These are phyloP conservation scores for Kodamaea sp. DNA, from an alignment of 1,139 yeast species.

Conservation along the genomic window DNA sequence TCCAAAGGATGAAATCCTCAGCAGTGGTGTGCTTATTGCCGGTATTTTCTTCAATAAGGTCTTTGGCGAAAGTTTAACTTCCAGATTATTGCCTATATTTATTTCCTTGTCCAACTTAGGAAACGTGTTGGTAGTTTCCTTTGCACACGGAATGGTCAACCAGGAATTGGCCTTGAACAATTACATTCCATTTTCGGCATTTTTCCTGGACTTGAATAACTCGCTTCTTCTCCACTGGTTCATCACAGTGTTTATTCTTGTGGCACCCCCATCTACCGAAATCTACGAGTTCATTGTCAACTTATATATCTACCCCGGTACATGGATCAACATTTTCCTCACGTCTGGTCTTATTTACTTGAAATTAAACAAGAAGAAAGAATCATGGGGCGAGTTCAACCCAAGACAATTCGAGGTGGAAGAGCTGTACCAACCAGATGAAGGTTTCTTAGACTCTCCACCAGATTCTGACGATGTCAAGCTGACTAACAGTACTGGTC, in stretches of 20 bases:
- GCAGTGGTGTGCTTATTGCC: slow-evolving; percentile 71
- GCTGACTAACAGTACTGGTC: slow-evolving; percentile 2
- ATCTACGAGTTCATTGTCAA: slow-evolving; percentile 52
- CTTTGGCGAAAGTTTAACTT: slow-evolving; percentile 67
- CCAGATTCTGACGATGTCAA: neutral
- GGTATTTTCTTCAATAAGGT: slow-evolving; percentile 72
- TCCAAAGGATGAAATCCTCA: slow-evolving; percentile 58
- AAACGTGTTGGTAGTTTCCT: slow-evolving; percentile 75
- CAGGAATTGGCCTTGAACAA: slow-evolving; percentile 76
- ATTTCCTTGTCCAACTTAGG: slow-evolving; percentile 78
- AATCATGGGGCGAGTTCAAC: slow-evolving; percentile 35
- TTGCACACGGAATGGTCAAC: slow-evolving; percentile 75
- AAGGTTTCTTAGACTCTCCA: neutral
- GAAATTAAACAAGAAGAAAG: slow-evolving; percentile 29
- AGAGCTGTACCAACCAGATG: slow-evolving; percentile 6
- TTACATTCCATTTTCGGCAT: slow-evolving; percentile 64
- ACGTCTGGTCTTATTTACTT: slow-evolving; percentile 45
- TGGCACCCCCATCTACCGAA: slow-evolving; percentile 49
- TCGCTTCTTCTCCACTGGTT: slow-evolving; percentile 48
- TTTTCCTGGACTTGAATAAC: slow-evolving; percentile 54
- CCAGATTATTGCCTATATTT: slow-evolving; percentile 64
- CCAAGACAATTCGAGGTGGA: slow-evolving; percentile 10
- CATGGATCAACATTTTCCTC: slow-evolving; percentile 49
- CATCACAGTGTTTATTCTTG: slow-evolving; percentile 45
- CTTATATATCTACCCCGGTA: slow-evolving; percentile 52